Evolutionary conservation across 306 rosid species (phyloP).

Genomic region (Glycyrrhiza uralensis): DNA sequence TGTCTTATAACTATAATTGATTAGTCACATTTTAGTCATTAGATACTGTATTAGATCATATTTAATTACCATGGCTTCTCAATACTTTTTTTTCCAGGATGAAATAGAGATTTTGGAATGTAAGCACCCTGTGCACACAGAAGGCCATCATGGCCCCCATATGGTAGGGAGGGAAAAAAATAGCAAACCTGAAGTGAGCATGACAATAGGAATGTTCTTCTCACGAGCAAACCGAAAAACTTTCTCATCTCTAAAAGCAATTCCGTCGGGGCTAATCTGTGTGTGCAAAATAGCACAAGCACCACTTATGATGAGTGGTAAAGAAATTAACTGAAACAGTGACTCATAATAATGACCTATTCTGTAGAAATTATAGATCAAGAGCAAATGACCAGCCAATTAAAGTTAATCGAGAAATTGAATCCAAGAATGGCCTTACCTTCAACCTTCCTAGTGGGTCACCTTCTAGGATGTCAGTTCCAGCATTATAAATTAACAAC

Average conservation of each 20-base stretch:
- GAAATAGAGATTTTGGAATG: neutral
- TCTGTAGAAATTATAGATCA: neutral
- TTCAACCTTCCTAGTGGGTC: slow-evolving; percentile 85
- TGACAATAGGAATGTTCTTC: slow-evolving; percentile 76
- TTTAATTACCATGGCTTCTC: neutral
- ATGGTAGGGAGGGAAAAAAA: neutral
- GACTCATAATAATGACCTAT: neutral
- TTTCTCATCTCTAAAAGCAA: slow-evolving; percentile 79
- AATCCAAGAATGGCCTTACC: slow-evolving; percentile 47
- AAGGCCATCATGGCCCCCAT: neutral
- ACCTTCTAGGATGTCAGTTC: slow-evolving; percentile 94
- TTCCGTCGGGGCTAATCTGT: slow-evolving; percentile 89
- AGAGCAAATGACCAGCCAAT: slow-evolving; percentile 12
- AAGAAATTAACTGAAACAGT: neutral
- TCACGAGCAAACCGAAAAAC: slow-evolving; percentile 77
- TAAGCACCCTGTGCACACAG: neutral
- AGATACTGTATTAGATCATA: neutral
- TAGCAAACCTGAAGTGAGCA: slow-evolving; percentile 92
- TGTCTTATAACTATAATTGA: neutral
- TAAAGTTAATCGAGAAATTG: slow-evolving; percentile 13
- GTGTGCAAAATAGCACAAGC: slow-evolving; percentile 21
- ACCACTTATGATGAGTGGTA: slow-evolving; percentile 13
- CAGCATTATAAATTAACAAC: slow-evolving; percentile 82
- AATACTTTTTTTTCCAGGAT: neutral
- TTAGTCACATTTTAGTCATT: neutral